Evolutionary conservation across 2,329 filamentous ascomycete genomes (phyloP).

Genomic region (Dactylellina cionopaga): DNA sequence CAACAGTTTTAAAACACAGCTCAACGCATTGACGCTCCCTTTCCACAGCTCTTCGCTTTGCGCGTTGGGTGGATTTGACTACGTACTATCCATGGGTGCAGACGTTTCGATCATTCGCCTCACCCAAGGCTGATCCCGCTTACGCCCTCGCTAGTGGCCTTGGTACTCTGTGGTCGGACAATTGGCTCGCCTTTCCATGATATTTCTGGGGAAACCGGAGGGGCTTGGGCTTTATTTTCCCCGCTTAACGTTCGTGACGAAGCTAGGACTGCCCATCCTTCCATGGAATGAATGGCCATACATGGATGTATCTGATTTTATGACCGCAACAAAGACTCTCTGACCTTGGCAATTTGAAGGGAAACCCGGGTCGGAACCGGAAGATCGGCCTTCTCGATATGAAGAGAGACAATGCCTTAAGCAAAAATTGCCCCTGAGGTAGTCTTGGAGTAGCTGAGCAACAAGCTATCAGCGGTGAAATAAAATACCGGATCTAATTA

Average conservation of each 20-base stretch:
- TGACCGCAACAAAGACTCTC: not conserved
- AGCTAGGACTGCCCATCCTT: not conserved
- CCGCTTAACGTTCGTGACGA: conserved; percentile 4
- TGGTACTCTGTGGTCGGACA: conserved; percentile 1
- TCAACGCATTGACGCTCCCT: conserved; percentile 16
- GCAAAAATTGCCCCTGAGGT: not conserved
- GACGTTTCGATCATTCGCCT: conserved; percentile 6
- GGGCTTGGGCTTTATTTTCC: conserved; percentile 28
- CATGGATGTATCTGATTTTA: not conserved
- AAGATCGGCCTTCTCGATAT: not conserved
- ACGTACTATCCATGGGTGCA: too few species aligned
- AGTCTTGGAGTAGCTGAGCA: not conserved
- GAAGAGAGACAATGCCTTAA: not conserved
- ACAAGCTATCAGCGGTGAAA: conserved; percentile 22
- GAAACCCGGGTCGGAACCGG: conserved; percentile 1
- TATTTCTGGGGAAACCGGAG: not conserved
- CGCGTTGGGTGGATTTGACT: not conserved
- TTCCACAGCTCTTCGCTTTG: not conserved
- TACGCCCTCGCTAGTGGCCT: conserved; percentile 7
- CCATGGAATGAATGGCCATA: not conserved
- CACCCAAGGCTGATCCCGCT: conserved; percentile 1
- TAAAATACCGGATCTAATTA: conserved; percentile 41
- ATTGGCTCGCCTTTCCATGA: not conserved
- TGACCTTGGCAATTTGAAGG: not conserved
- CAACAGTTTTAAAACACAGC: conserved; percentile 25